phyloP scores from a whole-genome alignment of 1,139 yeast species.

The Protomyces inouyei region DNA sequence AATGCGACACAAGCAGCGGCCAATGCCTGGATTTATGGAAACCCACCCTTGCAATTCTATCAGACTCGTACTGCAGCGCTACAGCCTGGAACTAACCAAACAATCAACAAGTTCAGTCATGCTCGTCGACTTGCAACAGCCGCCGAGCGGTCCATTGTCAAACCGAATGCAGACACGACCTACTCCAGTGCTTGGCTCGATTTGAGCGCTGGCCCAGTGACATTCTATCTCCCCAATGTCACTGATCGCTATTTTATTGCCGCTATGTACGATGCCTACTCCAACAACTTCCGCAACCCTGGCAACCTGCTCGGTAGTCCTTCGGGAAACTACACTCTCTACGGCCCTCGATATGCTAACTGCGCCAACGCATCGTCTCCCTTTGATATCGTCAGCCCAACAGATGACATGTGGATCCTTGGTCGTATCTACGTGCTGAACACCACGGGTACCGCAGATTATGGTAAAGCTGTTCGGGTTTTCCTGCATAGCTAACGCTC shows the following conservation, averaged over 20 bases:
- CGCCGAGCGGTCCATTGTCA: neutral
- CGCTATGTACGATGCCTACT: conserved; percentile 1
- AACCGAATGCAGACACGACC: neutral
- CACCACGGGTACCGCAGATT: neutral
- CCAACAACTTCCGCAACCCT: conserved; percentile 1
- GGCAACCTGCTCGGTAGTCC: conserved; percentile 1
- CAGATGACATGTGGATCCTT: neutral
- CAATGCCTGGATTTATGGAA: neutral
- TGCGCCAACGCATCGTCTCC: neutral
- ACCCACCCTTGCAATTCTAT: neutral
- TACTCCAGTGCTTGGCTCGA: conserved; percentile 1
- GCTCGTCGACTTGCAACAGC: neutral
- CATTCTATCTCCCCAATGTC: neutral
- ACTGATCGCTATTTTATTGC: neutral
- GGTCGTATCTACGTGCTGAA: conserved; percentile 1
- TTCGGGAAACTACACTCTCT: neutral
- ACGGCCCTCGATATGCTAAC: neutral
- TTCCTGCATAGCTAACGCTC: neutral
- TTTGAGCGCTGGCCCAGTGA: neutral
- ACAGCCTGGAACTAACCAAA: neutral
- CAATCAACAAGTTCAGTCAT: neutral
- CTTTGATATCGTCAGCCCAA: neutral
- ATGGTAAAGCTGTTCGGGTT: neutral
- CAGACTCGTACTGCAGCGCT: neutral
- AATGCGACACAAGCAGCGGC: neutral